Conservation (phyloP, 2,329 filamentous ascomycete genomes). For the Xylariaceae sp. region DNA sequence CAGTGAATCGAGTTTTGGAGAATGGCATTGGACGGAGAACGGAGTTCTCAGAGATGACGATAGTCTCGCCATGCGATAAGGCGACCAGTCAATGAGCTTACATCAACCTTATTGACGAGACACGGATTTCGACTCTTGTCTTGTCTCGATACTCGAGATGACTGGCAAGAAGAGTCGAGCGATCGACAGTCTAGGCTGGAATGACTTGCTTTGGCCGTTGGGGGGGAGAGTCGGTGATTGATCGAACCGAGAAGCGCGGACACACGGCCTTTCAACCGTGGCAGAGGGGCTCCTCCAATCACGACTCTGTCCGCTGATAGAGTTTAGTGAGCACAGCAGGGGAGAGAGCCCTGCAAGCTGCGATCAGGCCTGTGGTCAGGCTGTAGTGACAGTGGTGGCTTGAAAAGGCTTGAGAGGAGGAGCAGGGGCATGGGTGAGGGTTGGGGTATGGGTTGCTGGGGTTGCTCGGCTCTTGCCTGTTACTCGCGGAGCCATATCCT, state of each 20-base stretch:
- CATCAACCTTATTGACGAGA: neutral
- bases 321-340: neutral
- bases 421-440: no score
- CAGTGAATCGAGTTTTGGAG: constrained; percentile 1
- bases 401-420: neutral
- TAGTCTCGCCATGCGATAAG: constrained; percentile 5
- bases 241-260: constrained; percentile 19
- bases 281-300: constrained; percentile 13
- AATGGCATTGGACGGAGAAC: constrained; percentile 2
- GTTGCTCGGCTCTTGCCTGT: no score
- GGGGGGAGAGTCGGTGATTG: constrained; percentile 16
- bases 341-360: no score
- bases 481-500: no score
- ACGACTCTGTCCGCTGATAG: constrained; percentile 5
- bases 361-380: constrained; percentile 2
- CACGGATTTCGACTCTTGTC: neutral
- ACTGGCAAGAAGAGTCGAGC: no score
- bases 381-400: neutral
- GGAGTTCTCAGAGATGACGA: constrained; percentile 2
- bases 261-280: neutral
- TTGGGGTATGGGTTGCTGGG: no score
- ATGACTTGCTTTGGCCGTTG: constrained; percentile 1
- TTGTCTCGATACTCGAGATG: neutral
- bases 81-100: constrained; percentile 8
- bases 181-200: neutral